Evolutionary conservation across 805 yeast genomes (phyloP).

Genomic region (Kluyveromyces nonfermentans): DNA sequence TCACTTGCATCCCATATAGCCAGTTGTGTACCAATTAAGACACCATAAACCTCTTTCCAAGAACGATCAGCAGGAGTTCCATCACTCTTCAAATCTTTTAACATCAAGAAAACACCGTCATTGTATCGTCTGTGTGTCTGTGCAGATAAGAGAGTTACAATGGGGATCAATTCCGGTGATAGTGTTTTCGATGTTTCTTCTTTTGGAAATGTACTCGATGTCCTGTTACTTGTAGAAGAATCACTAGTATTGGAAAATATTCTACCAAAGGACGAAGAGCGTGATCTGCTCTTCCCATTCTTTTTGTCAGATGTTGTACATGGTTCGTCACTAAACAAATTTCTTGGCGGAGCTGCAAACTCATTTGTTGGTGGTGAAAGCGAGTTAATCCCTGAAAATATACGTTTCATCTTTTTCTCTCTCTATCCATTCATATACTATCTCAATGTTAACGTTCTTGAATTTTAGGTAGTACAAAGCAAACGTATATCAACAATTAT

Average conservation of each 20-base stretch:
- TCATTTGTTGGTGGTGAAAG: constrained; percentile 15
- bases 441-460: background rate
- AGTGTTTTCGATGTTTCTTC: constrained; percentile 14
- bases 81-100: constrained; percentile 68
- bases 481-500: too few species aligned
- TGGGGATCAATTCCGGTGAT: constrained; percentile 46
- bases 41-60: constrained; percentile 93
- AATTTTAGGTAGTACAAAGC: background rate
- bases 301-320: constrained; percentile 5
- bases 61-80: constrained; percentile 77
- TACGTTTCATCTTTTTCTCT: constrained; percentile 16
- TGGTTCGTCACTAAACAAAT: constrained; percentile 8
- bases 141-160: constrained; percentile 63
- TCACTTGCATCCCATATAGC: constrained; percentile 85
- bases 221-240: constrained; percentile 7
- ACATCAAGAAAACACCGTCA: constrained; percentile 67
- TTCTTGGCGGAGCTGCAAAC: constrained; percentile 20
- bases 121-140: constrained; percentile 66
- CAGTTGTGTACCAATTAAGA: constrained; percentile 79
- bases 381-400: constrained; percentile 19
- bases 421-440: background rate
- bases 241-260: constrained; percentile 12
- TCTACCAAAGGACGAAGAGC: constrained; percentile 18
- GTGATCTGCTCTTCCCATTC: constrained; percentile 7
- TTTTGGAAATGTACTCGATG: constrained; percentile 9